Percentiles rank a stretch among this genome's conserved stretches.
phyloP scores from a whole-genome alignment of 495 filamentous ascomycete species.

The Aspergillus affinis region DNA sequence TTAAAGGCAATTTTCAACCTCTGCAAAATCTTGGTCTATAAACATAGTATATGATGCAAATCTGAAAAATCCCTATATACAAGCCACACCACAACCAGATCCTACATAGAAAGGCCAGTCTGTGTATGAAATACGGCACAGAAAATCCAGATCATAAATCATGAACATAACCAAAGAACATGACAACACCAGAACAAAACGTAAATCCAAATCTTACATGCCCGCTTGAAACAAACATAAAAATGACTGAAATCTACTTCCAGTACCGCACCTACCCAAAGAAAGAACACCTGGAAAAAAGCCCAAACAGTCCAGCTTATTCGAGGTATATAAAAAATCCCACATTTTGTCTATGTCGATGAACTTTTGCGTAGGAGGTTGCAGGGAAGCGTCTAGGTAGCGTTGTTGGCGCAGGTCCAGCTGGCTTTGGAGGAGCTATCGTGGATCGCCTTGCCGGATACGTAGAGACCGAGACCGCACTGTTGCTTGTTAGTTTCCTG shows the following conservation, averaged over 20 bases:
- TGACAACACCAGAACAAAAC: neutral
- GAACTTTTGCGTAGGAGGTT: neutral
- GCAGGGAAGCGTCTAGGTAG: neutral
- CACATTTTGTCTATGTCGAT: neutral
- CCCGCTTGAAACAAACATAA: neutral
- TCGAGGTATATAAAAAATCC: neutral
- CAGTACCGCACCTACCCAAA: neutral
- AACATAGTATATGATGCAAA: neutral
- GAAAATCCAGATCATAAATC: neutral
- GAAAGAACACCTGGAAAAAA: neutral
- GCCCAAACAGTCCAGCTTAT: neutral
- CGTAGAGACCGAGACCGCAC: constrained; percentile 46
- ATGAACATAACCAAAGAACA: neutral
- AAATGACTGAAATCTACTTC: neutral
- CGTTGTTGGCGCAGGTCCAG: constrained; percentile 47
- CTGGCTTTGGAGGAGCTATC: constrained; percentile 36
- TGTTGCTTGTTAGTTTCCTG: constrained; percentile 9
- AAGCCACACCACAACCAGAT: neutral
- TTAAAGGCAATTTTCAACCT: neutral
- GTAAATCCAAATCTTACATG: neutral
- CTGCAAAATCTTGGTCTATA: neutral
- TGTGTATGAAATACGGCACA: neutral
- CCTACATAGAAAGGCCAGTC: neutral
- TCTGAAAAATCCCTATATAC: neutral
- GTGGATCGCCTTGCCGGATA: constrained; percentile 43